Base-by-base conservation (phyloP, 1,139 yeast genomes). In the Scheffersomyces lignicola region DNA sequence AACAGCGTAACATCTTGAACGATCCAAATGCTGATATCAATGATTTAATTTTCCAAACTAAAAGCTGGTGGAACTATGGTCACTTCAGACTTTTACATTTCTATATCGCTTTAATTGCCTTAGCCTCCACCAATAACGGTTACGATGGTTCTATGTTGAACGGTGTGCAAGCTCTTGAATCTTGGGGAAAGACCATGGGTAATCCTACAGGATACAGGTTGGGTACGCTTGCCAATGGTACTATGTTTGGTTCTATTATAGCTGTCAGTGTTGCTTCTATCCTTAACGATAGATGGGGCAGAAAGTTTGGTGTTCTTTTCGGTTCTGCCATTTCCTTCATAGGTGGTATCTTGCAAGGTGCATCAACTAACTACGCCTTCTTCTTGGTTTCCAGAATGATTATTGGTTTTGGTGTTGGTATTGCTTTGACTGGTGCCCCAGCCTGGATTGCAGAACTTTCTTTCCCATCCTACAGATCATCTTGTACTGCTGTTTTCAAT, bases 131-230 rank as follows among this genome's bases (percentile, higher is more conserved):
- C 22, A 70, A 68, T 43, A 67, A 64, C 29, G 80, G 81, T 18
- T 76, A 63, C 41, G 81, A 76, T 53, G 76, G 77, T 29, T 66
- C 75, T 4, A 56, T 75, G 58, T 53, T 75, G 54, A 76, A 75
- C 44, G 78, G 77, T 29, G 58, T 76, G 37, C 80, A 74, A 49
- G 56, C 73, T 7, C 56, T 74, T 38, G 45, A 48, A 1, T 43
- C 47, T 15, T 72, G 76, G 76, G 43, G 46, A 21, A 38, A 42
- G 14, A 51, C 58, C 26, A 59, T 73, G 60, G 66, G 64, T 35
- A 37, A 58, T 24, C 78, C 78, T 11, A 37, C 51, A 7, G 76
- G 77, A 39, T 62, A 62, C 22, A 54, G 52, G 9, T 57, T 74
- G 31, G 79, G 79, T 36, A 69, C 75, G 18, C 58, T 74, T 36